These are phyloP conservation scores for Chaetomium sp. DNA, from an alignment of 2,329 filamentous ascomycete genomes.

Conservation along the genomic window DNA sequence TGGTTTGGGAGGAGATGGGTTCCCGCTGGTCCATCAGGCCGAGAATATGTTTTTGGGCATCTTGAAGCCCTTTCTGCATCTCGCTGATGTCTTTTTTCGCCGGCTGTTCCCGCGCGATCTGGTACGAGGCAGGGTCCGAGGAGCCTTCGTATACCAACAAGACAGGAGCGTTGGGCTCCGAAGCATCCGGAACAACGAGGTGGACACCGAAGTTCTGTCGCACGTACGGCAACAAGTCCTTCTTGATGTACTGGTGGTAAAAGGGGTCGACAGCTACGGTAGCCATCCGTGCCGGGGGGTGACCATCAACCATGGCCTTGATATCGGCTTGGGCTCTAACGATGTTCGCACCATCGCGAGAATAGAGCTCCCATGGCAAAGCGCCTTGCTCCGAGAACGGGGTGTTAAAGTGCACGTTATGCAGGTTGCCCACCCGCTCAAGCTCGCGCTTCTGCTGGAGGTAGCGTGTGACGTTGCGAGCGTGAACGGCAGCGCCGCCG, in stretches of 20 bases:
- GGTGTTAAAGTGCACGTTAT: constrained; percentile 86
- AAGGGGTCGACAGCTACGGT: constrained; percentile 73
- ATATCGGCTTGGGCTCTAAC: constrained; percentile 76
- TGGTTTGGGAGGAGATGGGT: constrained; percentile 50
- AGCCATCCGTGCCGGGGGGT: constrained; percentile 72
- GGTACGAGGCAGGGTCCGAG: constrained; percentile 51
- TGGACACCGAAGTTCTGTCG: constrained; percentile 72
- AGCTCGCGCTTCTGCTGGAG: constrained; percentile 80
- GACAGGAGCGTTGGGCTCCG: constrained; percentile 62
- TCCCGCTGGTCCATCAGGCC: constrained; percentile 63
- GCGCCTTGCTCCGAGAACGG: constrained; percentile 69
- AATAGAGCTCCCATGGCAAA: constrained; percentile 85
- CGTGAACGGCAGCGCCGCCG: constrained; percentile 73
- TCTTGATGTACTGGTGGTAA: constrained; percentile 72
- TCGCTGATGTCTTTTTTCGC: constrained; percentile 52
- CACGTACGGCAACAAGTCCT: constrained; percentile 63
- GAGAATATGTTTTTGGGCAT: constrained; percentile 59
- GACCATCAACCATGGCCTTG: constrained; percentile 69
- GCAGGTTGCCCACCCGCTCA: constrained; percentile 75
- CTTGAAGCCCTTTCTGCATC: constrained; percentile 58
- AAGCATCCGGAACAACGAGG: constrained; percentile 67
- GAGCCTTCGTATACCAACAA: constrained; percentile 75
- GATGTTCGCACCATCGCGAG: constrained; percentile 79
- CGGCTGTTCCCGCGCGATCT: constrained; percentile 58
- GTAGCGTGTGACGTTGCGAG: constrained; percentile 84